Evolutionary conservation across 495 filamentous ascomycete species (phyloP).

Genomic region (Hypoxylon crocopeplum): DNA sequence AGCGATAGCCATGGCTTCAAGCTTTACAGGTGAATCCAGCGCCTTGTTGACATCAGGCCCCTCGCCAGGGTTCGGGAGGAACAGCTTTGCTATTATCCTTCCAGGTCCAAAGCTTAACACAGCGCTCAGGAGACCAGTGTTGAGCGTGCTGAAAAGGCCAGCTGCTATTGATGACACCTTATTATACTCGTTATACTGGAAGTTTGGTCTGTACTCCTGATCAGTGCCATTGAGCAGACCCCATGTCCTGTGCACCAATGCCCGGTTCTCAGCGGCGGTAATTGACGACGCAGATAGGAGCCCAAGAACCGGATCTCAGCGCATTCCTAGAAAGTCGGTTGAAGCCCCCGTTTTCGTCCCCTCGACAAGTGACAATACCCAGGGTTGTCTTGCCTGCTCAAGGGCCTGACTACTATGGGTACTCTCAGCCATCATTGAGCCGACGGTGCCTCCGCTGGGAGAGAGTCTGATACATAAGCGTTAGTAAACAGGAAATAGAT

Average conservation of each 20-base stretch:
- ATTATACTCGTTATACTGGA: slow-evolving; percentile 28
- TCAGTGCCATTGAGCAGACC: slow-evolving; percentile 18
- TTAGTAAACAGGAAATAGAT: not conserved
- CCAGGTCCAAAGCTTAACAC: not conserved
- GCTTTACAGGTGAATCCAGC: slow-evolving; percentile 11
- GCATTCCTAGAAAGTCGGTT: slow-evolving; percentile 15
- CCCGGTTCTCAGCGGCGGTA: slow-evolving; percentile 12
- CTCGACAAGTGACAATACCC: slow-evolving; percentile 12
- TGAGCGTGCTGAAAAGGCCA: slow-evolving; percentile 9
- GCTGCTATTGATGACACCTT: slow-evolving; percentile 12
- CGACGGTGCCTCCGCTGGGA: slow-evolving; percentile 12
- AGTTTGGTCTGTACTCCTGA: slow-evolving; percentile 16
- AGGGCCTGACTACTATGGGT: not conserved
- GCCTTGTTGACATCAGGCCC: slow-evolving; percentile 27
- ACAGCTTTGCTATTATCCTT: not conserved
- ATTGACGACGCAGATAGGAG: slow-evolving; percentile 22
- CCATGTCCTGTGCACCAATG: slow-evolving; percentile 33
- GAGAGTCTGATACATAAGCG: not conserved
- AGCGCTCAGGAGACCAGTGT: not conserved
- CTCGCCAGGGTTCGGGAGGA: slow-evolving; percentile 18
- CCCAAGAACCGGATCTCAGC: slow-evolving; percentile 15
- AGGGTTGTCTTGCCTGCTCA: slow-evolving; percentile 15
- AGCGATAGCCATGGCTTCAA: slow-evolving; percentile 29
- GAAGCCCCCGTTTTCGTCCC: not conserved
- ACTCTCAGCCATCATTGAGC: slow-evolving; percentile 17